phyloP scores from a whole-genome alignment of 805 yeast genomes.

The Metschnikowia rubicola region DNA sequence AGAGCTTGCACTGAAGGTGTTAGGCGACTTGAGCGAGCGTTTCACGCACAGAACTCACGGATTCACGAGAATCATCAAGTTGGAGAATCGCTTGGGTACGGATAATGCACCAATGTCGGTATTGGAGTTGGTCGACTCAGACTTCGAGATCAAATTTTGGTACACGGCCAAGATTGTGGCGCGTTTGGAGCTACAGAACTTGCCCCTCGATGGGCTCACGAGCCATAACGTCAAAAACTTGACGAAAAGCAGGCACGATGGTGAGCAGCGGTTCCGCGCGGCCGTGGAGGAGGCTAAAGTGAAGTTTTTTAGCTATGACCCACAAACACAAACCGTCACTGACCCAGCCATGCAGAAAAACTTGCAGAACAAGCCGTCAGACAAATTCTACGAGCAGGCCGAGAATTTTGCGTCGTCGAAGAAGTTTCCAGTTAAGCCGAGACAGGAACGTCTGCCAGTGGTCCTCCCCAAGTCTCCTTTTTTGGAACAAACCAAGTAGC shows the following conservation, averaged over 20 bases:
- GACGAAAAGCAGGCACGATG: constrained; percentile 43
- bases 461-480: constrained; percentile 34
- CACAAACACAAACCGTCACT: constrained; percentile 26
- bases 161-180: constrained; percentile 79
- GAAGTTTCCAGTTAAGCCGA: constrained; percentile 31
- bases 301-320: constrained; percentile 34
- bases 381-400: constrained; percentile 23
- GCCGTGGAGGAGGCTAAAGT: constrained; percentile 53
- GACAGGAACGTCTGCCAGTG: constrained; percentile 20
- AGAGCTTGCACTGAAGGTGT: constrained; percentile 50
- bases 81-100: constrained; percentile 78
- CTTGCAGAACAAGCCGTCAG: constrained; percentile 32
- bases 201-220: constrained; percentile 50
- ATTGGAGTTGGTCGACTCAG: constrained; percentile 74
- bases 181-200: constrained; percentile 63
- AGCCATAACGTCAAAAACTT: constrained; percentile 53
- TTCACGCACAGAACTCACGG: constrained; percentile 69
- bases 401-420: constrained; percentile 26
- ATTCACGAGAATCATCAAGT: constrained; percentile 75
- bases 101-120: constrained; percentile 90
- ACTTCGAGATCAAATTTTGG: constrained; percentile 68
- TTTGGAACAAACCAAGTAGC: constrained; percentile 11
- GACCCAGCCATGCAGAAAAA: constrained; percentile 23
- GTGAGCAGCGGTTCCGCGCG: constrained; percentile 50
- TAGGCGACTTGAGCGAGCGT: constrained; percentile 60